These are phyloP conservation scores for Yamadazyma sp. DNA, from an alignment of 1,139 yeast species.

Conservation along the genomic window DNA sequence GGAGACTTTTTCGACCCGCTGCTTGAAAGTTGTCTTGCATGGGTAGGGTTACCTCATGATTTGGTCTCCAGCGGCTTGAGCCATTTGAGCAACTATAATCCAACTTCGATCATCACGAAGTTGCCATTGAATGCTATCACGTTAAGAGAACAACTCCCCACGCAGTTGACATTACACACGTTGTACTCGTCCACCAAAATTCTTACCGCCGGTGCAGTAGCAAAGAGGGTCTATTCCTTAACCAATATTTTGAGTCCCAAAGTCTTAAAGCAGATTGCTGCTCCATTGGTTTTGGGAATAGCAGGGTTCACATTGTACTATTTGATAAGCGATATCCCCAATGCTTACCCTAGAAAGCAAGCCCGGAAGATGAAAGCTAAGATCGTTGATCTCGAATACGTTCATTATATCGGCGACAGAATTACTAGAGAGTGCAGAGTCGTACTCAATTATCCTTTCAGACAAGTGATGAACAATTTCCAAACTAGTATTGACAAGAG, in stretches of 20 bases:
- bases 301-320: slow-evolving; percentile 64
- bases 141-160: slow-evolving; percentile 36
- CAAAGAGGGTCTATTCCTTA: slow-evolving; percentile 30
- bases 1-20: slow-evolving; percentile 79
- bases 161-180: slow-evolving; percentile 43
- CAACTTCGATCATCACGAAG: slow-evolving; percentile 31
- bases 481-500: slow-evolving; percentile 69
- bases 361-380: slow-evolving; percentile 69
- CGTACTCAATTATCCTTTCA: slow-evolving; percentile 77
- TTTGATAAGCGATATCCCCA: slow-evolving; percentile 76
- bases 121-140: slow-evolving; percentile 33
- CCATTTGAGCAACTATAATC: slow-evolving; percentile 36
- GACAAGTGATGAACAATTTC: slow-evolving; percentile 78
- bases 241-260: slow-evolving; percentile 30
- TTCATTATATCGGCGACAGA: slow-evolving; percentile 74
- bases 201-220: slow-evolving; percentile 43
- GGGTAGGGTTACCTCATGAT: slow-evolving; percentile 43
- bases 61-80: slow-evolving; percentile 27
- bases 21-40: slow-evolving; percentile 51
- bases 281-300: slow-evolving; percentile 52
- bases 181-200: slow-evolving; percentile 46
- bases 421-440: slow-evolving; percentile 80
- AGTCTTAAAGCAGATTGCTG: slow-evolving; percentile 33
- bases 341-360: slow-evolving; percentile 83
- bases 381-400: slow-evolving; percentile 68